These are phyloP conservation scores for Neckera pumila DNA, from an alignment of 225 moss, liverwort and hornwort species.

Conservation along the genomic window DNA sequence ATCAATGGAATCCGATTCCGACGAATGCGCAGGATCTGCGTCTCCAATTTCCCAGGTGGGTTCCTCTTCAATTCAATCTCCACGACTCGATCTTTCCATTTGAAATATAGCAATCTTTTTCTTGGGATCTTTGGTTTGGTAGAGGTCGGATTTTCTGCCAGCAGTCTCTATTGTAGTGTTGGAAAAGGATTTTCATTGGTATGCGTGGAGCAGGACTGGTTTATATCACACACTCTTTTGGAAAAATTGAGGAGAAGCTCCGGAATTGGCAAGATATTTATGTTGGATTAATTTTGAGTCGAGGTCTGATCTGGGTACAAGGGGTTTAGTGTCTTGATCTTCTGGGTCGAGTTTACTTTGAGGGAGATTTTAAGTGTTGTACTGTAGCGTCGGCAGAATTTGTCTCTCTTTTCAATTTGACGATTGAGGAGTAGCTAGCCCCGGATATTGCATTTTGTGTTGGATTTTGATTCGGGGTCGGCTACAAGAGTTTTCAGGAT, in stretches of 20 bases:
- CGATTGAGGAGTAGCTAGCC: background rate
- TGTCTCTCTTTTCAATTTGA: background rate
- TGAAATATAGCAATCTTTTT: background rate
- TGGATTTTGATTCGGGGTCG: background rate
- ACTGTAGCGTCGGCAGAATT: background rate
- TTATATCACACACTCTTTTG: background rate
- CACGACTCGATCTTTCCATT: background rate
- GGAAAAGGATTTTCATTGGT: background rate
- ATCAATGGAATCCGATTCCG: background rate
- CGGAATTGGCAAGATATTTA: background rate
- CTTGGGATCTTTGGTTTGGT: background rate
- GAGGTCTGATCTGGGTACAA: background rate
- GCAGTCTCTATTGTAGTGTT: background rate
- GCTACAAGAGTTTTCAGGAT: background rate
- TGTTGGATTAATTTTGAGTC: background rate
- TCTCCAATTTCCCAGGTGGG: background rate
- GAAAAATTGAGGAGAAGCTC: background rate
- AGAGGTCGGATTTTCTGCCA: background rate
- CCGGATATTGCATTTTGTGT: too few relatives aligned
- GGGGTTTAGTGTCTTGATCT: background rate
- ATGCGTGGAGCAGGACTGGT: background rate
- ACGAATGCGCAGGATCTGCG: background rate
- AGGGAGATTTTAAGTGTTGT: background rate
- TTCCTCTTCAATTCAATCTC: background rate
- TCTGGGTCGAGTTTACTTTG: background rate